Percentiles rank a stretch among this genome's conserved stretches.
These are phyloP conservation scores for Termitomyces sp. DNA, from an alignment of 768 basidiomycete genomes.

Conservation along the genomic window DNA sequence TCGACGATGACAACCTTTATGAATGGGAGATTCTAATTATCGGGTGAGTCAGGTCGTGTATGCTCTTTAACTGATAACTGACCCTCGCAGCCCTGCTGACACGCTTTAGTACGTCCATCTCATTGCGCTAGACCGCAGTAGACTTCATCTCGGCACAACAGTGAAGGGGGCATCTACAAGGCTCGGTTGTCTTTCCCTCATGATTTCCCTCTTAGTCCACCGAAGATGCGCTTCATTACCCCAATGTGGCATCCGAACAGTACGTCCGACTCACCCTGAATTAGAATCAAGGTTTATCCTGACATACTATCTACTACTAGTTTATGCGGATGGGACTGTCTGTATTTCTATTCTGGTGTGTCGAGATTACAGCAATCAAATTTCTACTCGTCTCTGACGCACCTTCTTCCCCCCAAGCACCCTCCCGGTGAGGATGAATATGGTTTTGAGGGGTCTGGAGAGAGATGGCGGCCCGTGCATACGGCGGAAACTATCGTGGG, in stretches of 20 bases:
- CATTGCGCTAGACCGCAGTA: neutral
- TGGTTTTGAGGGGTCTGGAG: constrained; percentile 94
- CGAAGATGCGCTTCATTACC: constrained; percentile 95
- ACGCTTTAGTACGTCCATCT: constrained; percentile 76
- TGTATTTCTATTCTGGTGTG: constrained; percentile 93
- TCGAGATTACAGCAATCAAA: constrained; percentile 1
- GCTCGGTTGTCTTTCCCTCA: constrained; percentile 85
- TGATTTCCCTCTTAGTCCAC: constrained; percentile 88
- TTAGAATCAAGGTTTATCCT: constrained; percentile 4
- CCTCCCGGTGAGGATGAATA: constrained; percentile 96
- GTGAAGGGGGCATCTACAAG: constrained; percentile 96
- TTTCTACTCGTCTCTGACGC: constrained; percentile 5
- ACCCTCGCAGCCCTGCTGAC: constrained; percentile 70
- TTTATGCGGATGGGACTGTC: constrained; percentile 89
- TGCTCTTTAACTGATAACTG: constrained; percentile 5
- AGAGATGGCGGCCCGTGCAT: constrained; percentile 97
- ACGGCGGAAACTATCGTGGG: constrained; percentile 93
- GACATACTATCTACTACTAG: constrained; percentile 44
- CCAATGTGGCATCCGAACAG: constrained; percentile 99
- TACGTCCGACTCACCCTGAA: constrained; percentile 31
- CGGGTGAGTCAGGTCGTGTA: constrained; percentile 51
- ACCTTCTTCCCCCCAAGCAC: constrained; percentile 49
- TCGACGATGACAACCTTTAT: constrained; percentile 90
- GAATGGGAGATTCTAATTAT: constrained; percentile 98
- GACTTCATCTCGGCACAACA: constrained; percentile 28